Conservation (phyloP, 805 yeast genomes). For the Saturnispora halmiae region DNA sequence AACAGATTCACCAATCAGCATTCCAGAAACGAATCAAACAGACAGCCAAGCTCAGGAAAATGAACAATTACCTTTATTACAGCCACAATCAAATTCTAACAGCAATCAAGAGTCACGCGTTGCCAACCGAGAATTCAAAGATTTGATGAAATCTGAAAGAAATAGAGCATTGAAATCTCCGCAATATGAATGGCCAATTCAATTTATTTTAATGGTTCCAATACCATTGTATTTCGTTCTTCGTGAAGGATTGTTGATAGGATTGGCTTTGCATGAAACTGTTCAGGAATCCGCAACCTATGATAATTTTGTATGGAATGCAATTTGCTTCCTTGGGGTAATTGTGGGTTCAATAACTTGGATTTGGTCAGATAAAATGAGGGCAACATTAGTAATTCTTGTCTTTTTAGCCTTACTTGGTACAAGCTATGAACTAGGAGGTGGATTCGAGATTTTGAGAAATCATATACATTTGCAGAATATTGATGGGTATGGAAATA, state of each 20-base stretch:
- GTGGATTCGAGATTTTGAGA: constrained; percentile 19
- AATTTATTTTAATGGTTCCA: constrained; percentile 63
- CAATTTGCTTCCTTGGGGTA: constrained; percentile 30
- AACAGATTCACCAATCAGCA: neutral
- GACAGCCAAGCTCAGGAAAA: neutral
- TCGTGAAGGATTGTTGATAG: constrained; percentile 43
- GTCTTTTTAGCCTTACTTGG: neutral
- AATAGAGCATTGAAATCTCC: constrained; percentile 34
- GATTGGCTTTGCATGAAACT: constrained; percentile 63
- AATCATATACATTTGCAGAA: no score
- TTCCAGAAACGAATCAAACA: no score
- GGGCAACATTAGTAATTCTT: constrained; percentile 1
- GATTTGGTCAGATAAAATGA: constrained; percentile 8
- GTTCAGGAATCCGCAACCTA: constrained; percentile 53
- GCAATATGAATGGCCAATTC: constrained; percentile 75
- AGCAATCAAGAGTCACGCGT: constrained; percentile 15
- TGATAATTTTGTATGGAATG: constrained; percentile 31
- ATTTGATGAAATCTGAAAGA: constrained; percentile 22
- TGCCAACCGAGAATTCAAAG: constrained; percentile 23
- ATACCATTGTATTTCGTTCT: constrained; percentile 45
- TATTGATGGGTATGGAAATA: constrained; percentile 4
- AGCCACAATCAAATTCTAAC: constrained; percentile 11
- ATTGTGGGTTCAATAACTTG: constrained; percentile 12
- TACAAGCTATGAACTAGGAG: constrained; percentile 41
- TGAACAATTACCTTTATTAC: constrained; percentile 10